Evolutionary conservation across 495 filamentous ascomycete genomes (phyloP), one percentile per base, ranked within the genome.

Genomic region (Aspergillus sclerotioniger): DNA sequence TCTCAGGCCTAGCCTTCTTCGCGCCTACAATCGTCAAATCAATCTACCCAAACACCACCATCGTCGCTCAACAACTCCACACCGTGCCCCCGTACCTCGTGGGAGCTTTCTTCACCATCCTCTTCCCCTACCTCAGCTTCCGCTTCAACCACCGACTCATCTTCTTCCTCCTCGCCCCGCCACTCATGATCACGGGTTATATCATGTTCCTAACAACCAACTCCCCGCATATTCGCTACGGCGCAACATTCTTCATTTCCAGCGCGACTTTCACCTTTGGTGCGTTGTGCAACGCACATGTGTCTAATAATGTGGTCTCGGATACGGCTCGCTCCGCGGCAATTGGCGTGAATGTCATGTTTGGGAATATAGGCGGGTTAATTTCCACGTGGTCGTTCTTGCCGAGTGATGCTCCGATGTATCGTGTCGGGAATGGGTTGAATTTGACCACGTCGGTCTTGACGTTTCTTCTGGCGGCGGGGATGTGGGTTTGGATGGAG

Each of bases 41-140:
- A 28, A 90, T 91, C 32, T 82, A 82, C 53, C 81, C 80, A 4
- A 47, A 78, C 16, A 74, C 74, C 61, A 76, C 69, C 32, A 78
- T 83, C 25, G 70, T 90, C 50, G 77, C 76, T 25, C 79, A 81
- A 57, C 85, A 88, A 62, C 82, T 90, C 0, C 81, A 79, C 60
- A 90, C 88, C 0, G 88, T 90, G 0, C 88, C 88, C 0, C 88
- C 88, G 0, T 90, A 90, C 62, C 72, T 86, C 5, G 78, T 90
- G 3, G 88, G 87, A 9, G 86, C 76, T 12, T 84, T 88, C 65
- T 87, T 89, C 74, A 84, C 82, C 5, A 53, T 90, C 1, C 57
- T 82, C 6, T 72, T 90, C 49, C 84, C 87, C 0, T 78, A 80
- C 56, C 67, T 89, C 21, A 84, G 79, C 66, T 86, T 82, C 80